These are phyloP conservation scores for Diplodia intermedia DNA, from an alignment of 2,329 filamentous ascomycete species.

Conservation along the genomic window DNA sequence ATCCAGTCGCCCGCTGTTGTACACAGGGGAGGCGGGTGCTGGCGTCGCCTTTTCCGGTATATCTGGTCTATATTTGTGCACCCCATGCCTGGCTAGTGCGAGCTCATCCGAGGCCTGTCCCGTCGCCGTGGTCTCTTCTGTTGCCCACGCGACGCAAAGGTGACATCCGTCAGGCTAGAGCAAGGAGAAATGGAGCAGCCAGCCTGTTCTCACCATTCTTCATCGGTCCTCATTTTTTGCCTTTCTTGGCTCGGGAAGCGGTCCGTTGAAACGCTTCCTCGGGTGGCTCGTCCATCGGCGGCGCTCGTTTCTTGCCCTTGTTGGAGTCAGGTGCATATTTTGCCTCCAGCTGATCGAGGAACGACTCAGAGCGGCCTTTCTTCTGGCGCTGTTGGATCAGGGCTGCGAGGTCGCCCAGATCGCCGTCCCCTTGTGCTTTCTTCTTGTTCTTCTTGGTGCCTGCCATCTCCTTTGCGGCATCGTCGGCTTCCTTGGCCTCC, in stretches of 20 bases:
- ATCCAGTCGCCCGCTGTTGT: not conserved
- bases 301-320: conserved; percentile 56
- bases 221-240: conserved; percentile 30
- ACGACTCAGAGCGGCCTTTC: conserved; percentile 42
- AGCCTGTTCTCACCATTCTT: conserved; percentile 17
- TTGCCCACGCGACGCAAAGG: conserved; percentile 15
- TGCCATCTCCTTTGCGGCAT: conserved; percentile 47
- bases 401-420: conserved; percentile 43
- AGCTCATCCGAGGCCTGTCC: not conserved
- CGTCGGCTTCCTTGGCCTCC: conserved; percentile 71
- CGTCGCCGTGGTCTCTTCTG: conserved; percentile 1
- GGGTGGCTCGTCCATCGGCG: conserved; percentile 60
- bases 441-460: conserved; percentile 66
- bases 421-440: conserved; percentile 45
- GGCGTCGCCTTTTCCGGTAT: not conserved
- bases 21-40: not conserved
- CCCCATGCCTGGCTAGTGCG: conserved; percentile 9
- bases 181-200: not conserved
- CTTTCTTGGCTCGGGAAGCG: conserved; percentile 40
- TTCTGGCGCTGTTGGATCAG: conserved; percentile 48
- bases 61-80: conserved; percentile 5
- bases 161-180: not conserved
- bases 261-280: conserved; percentile 66
- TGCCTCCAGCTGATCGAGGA: conserved; percentile 46
- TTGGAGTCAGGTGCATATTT: conserved; percentile 48